These are phyloP conservation scores for Talaromyces pinophilus DNA, from an alignment of 2,329 filamentous ascomycete species.

Conservation along the genomic window DNA sequence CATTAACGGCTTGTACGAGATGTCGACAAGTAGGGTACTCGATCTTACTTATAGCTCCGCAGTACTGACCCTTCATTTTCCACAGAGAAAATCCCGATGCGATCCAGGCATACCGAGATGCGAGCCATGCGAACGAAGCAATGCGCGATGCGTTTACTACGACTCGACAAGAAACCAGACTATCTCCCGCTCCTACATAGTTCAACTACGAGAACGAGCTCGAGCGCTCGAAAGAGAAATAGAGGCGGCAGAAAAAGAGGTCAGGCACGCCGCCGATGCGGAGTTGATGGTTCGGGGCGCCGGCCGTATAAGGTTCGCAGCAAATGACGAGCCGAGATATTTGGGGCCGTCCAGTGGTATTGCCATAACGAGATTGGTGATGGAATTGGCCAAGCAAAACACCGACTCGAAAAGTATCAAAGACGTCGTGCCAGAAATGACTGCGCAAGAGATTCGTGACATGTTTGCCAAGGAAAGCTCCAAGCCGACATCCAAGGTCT, in stretches of 20 bases:
- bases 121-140: conserved; percentile 86
- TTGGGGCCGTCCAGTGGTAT: conserved; percentile 93
- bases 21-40: conserved; percentile 48
- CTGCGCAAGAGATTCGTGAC: conserved; percentile 67
- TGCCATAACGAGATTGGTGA: conserved; percentile 88
- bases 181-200: conserved; percentile 88
- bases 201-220: conserved; percentile 85
- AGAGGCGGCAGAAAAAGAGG: conserved; percentile 73
- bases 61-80: conserved; percentile 7
- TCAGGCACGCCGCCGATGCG: conserved; percentile 67
- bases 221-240: conserved; percentile 80
- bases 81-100: conserved; percentile 90
- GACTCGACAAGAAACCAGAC: conserved; percentile 83
- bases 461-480: conserved; percentile 65
- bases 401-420: conserved; percentile 89
- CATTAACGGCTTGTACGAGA: conserved; percentile 52
- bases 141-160: conserved; percentile 91
- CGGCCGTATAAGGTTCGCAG: conserved; percentile 79
- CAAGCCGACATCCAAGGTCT: conserved; percentile 74
- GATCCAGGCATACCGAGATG: conserved; percentile 90
- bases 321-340: conserved; percentile 85
- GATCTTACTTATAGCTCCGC: conserved; percentile 12
- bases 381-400: conserved; percentile 94
- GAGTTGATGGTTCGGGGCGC: conserved; percentile 87
- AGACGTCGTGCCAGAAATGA: conserved; percentile 79